Conservation (phyloP, 2,329 filamentous ascomycete species). For the Exophiala spinifera region DNA sequence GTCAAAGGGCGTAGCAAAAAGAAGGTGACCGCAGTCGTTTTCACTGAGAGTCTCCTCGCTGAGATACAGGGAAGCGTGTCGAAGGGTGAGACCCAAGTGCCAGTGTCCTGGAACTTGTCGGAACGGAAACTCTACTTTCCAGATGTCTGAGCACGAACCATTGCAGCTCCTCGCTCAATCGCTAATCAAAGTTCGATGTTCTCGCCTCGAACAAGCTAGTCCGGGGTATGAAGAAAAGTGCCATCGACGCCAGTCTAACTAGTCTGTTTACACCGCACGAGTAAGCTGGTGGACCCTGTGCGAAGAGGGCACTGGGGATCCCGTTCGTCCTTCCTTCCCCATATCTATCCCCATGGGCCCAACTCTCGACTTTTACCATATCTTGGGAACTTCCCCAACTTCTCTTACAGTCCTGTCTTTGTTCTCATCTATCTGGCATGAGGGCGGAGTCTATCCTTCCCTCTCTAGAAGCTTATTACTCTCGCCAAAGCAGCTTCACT, state of each 20-base stretch:
- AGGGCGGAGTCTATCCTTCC: no score
- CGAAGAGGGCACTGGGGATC: slow-evolving; percentile 9
- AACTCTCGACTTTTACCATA: slow-evolving; percentile 3
- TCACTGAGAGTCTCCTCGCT: no score
- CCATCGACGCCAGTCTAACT: neutral
- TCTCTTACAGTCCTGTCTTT: neutral
- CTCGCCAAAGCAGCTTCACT: no score
- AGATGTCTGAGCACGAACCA: slow-evolving; percentile 4
- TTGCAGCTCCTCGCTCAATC: slow-evolving; percentile 8
- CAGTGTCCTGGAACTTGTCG: neutral
- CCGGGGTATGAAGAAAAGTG: slow-evolving; percentile 17
- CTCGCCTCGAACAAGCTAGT: slow-evolving; percentile 11
- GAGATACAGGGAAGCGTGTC: neutral
- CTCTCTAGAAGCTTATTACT: no score
- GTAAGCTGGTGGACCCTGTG: no score
- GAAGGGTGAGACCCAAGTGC: neutral
- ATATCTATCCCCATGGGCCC: slow-evolving; percentile 15
- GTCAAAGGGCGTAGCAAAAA: no score
- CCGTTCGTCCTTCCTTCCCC: slow-evolving; percentile 13
- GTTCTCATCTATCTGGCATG: neutral
- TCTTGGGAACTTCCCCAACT: no score
- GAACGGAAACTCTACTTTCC: slow-evolving; percentile 3
- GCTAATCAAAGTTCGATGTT: neutral
- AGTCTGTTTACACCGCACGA: neutral
- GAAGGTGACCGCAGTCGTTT: no score